Conservation (phyloP, 164 flowering plant genomes). For the Kalanchoe fedtschenkoi region DNA sequence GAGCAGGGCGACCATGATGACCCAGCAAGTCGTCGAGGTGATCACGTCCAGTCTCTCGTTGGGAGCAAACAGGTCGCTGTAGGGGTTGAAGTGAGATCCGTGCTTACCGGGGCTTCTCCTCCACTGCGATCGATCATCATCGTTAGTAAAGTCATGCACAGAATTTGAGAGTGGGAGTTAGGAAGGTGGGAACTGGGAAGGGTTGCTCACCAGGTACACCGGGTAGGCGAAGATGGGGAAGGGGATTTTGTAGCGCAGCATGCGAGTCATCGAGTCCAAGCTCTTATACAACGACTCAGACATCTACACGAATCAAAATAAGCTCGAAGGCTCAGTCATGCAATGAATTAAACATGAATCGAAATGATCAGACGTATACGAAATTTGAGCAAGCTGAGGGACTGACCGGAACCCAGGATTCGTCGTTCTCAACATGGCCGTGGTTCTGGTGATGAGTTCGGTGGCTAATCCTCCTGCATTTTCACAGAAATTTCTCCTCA, state of each 20-base stretch:
- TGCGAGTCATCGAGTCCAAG: constrained; percentile 29
- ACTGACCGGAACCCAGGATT: constrained; percentile 6
- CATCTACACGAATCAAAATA: constrained; percentile 21
- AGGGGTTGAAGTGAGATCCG: constrained; percentile 88
- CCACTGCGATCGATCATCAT: constrained; percentile 39
- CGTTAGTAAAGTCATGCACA: neutral
- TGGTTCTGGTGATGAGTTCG: constrained; percentile 6
- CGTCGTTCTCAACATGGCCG: constrained; percentile 2
- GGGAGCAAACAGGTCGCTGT: constrained; percentile 66
- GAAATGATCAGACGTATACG: neutral
- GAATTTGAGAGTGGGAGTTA: neutral
- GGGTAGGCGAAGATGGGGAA: constrained; percentile 73
- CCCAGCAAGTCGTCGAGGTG: constrained; percentile 73
- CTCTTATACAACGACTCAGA: constrained; percentile 45
- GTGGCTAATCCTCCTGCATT: constrained; percentile 6
- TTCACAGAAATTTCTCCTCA: neutral
- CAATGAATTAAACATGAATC: neutral
- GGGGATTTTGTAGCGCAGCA: constrained; percentile 43
- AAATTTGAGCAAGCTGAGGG: neutral
- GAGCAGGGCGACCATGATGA: constrained; percentile 62
- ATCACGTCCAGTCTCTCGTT: constrained; percentile 63
- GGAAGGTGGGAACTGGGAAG: neutral
- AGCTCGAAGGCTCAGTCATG: neutral
- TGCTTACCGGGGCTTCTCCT: constrained; percentile 80
- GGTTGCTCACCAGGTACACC: constrained; percentile 46